A percentile compares a stretch with the other conserved stretches of the same genome.
Conservation (phyloP, 148 eudicot species). For the Heliosperma pusillum region DNA sequence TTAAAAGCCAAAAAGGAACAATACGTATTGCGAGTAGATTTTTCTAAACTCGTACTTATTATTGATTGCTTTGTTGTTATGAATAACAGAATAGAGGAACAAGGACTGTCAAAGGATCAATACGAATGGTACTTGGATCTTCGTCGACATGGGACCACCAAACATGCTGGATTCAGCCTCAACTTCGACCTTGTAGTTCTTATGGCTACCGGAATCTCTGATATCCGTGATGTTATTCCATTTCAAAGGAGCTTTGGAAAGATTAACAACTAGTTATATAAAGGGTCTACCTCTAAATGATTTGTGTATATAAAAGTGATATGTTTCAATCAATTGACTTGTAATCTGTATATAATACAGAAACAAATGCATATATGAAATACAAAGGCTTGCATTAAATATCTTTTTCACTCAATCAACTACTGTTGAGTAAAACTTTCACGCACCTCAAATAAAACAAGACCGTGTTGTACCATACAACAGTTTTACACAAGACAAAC, state of each 20-base stretch:
- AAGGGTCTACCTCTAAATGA: background rate
- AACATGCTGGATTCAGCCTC: slow-evolving; percentile 74
- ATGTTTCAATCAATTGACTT: background rate
- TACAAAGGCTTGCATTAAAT: no score
- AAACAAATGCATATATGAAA: no score
- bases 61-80: background rate
- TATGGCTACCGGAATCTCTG: slow-evolving; percentile 78
- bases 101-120: slow-evolving; percentile 52
- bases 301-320: background rate
- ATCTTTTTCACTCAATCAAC: no score
- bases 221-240: slow-evolving; percentile 70
- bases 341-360: background rate
- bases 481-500: no score
- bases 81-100: slow-evolving; percentile 56
- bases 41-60: no score
- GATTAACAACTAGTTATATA: slow-evolving; percentile 31
- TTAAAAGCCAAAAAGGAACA: no score
- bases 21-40: no score
- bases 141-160: slow-evolving; percentile 64
- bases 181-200: slow-evolving; percentile 61
- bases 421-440: no score
- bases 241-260: slow-evolving; percentile 78
- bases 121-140: slow-evolving; percentile 92
- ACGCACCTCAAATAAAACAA: no score
- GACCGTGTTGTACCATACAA: no score